Percentiles rank a stretch among this genome's conserved stretches.
phyloP scores from a whole-genome alignment of 2,329 filamentous ascomycete genomes.

The Incumbomyces lentus region DNA sequence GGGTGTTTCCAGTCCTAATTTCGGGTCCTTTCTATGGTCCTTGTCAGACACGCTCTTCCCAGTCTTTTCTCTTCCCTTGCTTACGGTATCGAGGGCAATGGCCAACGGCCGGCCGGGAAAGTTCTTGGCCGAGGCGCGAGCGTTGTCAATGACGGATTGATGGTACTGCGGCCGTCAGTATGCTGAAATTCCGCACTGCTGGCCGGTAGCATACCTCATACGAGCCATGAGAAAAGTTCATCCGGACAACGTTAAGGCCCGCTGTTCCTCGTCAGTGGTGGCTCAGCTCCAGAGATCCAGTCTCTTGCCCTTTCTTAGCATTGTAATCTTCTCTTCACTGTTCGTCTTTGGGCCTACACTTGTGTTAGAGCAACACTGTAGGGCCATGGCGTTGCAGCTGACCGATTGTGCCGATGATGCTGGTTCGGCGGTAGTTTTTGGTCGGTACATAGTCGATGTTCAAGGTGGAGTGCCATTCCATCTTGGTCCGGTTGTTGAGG shows the following conservation, averaged over 20 bases:
- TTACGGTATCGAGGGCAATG: conserved; percentile 77
- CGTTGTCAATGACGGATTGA: conserved; percentile 95
- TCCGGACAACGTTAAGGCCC: conserved; percentile 96
- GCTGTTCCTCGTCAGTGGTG: conserved; percentile 33
- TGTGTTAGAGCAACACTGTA: neutral
- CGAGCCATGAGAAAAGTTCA: conserved; percentile 96
- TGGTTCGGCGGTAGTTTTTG: conserved; percentile 88
- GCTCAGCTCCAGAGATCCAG: neutral
- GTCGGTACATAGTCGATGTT: conserved; percentile 80
- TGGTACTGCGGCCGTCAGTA: conserved; percentile 55
- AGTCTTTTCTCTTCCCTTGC: conserved; percentile 23
- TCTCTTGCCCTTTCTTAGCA: conserved; percentile 58
- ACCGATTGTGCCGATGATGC: conserved; percentile 97
- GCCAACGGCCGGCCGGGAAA: conserved; percentile 78
- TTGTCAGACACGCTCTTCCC: conserved; percentile 20
- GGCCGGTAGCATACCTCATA: conserved; percentile 50
- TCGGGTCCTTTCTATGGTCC: conserved; percentile 60
- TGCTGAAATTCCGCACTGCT: neutral
- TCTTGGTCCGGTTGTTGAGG: conserved; percentile 63
- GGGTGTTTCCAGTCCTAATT: conserved; percentile 73
- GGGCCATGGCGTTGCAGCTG: conserved; percentile 22
- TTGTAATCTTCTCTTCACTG: conserved; percentile 92
- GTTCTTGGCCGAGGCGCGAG: conserved; percentile 70
- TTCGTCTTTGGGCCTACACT: conserved; percentile 86
- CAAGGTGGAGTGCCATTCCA: conserved; percentile 64